Percentiles rank a stretch among this genome's conserved stretches.
Conservation (phyloP, 768 basidiomycete genomes). For the Calocybe indica region DNA sequence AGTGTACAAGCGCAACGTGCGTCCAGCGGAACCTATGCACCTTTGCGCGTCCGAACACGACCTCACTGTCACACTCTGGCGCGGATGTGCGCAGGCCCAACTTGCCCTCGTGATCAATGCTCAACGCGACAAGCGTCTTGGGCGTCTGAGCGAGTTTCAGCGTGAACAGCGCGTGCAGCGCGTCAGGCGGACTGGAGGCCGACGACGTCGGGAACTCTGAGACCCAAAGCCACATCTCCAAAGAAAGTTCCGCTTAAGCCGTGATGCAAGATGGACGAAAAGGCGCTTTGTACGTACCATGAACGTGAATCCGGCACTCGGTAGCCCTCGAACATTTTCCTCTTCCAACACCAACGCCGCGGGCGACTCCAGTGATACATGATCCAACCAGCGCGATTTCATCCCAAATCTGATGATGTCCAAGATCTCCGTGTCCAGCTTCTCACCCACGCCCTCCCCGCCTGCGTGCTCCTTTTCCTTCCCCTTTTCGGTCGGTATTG, state of each 20-base stretch:
- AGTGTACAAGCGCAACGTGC: slow-evolving; percentile 62
- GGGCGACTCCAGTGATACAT: slow-evolving; percentile 60
- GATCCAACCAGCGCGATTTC: slow-evolving; percentile 74
- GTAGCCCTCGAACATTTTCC: slow-evolving; percentile 45
- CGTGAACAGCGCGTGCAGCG: slow-evolving; percentile 32
- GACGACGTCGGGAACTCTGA: slow-evolving; percentile 27
- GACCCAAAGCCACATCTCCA: slow-evolving; percentile 46
- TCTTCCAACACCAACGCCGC: slow-evolving; percentile 47
- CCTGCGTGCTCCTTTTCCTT: background rate
- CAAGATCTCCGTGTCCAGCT: slow-evolving; percentile 57
- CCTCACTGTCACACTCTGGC: slow-evolving; percentile 21
- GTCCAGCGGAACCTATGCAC: slow-evolving; percentile 62
- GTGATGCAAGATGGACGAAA: background rate
- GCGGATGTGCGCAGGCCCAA: slow-evolving; percentile 41
- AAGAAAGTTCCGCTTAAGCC: slow-evolving; percentile 1
- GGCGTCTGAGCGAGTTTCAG: slow-evolving; percentile 16
- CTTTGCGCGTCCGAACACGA: slow-evolving; percentile 37
- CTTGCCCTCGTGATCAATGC: slow-evolving; percentile 48
- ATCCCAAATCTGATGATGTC: slow-evolving; percentile 67
- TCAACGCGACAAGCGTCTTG: slow-evolving; percentile 35
- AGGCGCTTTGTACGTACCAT: slow-evolving; percentile 39
- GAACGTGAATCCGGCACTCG: slow-evolving; percentile 62
- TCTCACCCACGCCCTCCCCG: slow-evolving; percentile 12
- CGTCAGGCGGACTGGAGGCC: background rate
- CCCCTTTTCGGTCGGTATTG: slow-evolving; percentile 7